Evolutionary conservation across 2,329 filamentous ascomycete species (phyloP).

Genomic region (Sclerotiophoma versabilis): DNA sequence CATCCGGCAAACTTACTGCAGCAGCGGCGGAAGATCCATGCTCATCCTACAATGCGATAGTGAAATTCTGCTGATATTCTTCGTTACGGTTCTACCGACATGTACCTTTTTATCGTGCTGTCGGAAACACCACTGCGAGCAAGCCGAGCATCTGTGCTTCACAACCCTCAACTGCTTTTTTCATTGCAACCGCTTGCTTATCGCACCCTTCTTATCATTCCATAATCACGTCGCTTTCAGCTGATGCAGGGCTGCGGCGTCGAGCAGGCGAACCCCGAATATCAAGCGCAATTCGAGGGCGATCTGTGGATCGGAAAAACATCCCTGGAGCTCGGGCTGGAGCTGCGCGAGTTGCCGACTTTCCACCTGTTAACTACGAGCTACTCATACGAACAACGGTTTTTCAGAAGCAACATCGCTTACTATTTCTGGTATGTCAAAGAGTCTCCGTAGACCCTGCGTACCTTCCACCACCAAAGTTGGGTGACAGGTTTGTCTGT

Average conservation of each 20-base stretch:
- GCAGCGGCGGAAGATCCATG: slow-evolving; percentile 10
- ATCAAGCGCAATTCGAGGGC: slow-evolving; percentile 14
- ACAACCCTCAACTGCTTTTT: not conserved
- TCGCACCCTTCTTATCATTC: slow-evolving; percentile 1
- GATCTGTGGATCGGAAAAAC: slow-evolving; percentile 23
- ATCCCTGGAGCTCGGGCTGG: slow-evolving; percentile 11
- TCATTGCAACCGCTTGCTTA: not conserved
- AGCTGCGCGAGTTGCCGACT: slow-evolving; percentile 11
- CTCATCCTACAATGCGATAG: not conserved
- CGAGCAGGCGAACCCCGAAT: slow-evolving; percentile 7
- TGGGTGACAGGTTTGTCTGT: slow-evolving; percentile 16
- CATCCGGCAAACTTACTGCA: slow-evolving; percentile 9
- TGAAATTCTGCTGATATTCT: not conserved
- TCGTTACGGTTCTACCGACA: not conserved
- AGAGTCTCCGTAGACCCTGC: slow-evolving; percentile 3
- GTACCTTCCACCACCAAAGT: slow-evolving; percentile 5
- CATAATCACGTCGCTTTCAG: not conserved
- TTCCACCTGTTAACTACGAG: slow-evolving; percentile 6
- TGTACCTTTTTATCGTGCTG: not conserved
- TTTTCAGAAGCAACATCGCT: not conserved
- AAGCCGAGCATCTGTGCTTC: not conserved
- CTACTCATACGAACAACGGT: not conserved
- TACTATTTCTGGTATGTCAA: not conserved
- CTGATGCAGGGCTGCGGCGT: slow-evolving; percentile 11
- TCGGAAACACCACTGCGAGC: not conserved